Percentiles rank a stretch among this genome's conserved stretches.
Evolutionary conservation across 768 basidiomycete genomes (phyloP).

Genomic region (Vararia minispora): DNA sequence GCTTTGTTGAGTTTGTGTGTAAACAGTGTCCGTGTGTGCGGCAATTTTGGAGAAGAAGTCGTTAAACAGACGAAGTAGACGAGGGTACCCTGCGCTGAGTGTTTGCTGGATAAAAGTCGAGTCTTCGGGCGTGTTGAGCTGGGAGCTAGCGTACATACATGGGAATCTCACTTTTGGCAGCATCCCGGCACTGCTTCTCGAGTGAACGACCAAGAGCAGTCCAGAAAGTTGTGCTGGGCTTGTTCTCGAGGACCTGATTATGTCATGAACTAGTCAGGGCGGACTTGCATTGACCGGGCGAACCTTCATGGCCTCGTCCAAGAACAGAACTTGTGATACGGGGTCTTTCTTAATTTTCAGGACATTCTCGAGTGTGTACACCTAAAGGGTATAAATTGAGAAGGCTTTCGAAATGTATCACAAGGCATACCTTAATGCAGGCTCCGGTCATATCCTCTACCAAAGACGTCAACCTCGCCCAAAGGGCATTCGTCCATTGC

Average conservation of each 20-base stretch:
- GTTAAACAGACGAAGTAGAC: slow-evolving; percentile 83
- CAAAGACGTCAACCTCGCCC: slow-evolving; percentile 70
- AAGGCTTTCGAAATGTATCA: background rate
- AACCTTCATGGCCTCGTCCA: slow-evolving; percentile 93
- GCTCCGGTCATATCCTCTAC: slow-evolving; percentile 84
- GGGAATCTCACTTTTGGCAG: slow-evolving; percentile 52
- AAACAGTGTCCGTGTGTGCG: slow-evolving; percentile 91
- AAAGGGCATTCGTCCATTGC: slow-evolving; percentile 75
- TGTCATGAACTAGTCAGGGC: background rate
- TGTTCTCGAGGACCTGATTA: slow-evolving; percentile 70
- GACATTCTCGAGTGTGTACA: slow-evolving; percentile 93
- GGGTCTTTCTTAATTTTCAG: slow-evolving; percentile 81
- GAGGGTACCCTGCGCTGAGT: slow-evolving; percentile 76
- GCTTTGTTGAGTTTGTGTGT: slow-evolving; percentile 77
- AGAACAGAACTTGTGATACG: slow-evolving; percentile 61
- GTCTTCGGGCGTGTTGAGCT: slow-evolving; percentile 29
- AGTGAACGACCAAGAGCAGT: slow-evolving; percentile 65
- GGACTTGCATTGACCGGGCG: slow-evolving; percentile 1
- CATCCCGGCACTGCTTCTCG: slow-evolving; percentile 75
- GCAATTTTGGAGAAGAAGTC: slow-evolving; percentile 95
- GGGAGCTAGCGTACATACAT: background rate
- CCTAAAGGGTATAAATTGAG: slow-evolving; percentile 30
- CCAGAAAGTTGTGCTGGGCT: slow-evolving; percentile 91
- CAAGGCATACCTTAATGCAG: slow-evolving; percentile 65
- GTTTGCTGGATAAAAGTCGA: slow-evolving; percentile 90